Percentiles rank a stretch among this genome's conserved stretches.
Conservation (phyloP, 2,329 filamentous ascomycete species). For the Alternaria rosae region DNA sequence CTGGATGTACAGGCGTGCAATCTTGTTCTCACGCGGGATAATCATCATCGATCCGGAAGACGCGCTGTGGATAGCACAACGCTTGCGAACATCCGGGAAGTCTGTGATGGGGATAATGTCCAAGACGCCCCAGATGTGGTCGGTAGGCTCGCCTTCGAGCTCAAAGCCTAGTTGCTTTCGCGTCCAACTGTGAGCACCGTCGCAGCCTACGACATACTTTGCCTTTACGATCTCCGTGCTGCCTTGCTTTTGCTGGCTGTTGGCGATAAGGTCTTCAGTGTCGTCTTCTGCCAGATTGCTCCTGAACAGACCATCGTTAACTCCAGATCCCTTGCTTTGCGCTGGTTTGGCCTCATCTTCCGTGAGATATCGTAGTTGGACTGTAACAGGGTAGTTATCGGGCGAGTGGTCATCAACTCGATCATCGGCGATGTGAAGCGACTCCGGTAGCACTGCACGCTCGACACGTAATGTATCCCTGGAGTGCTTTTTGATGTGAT, state of each 20-base stretch:
- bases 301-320: conserved; percentile 64
- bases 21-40: conserved; percentile 68
- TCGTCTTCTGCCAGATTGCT: conserved; percentile 67
- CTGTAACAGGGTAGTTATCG: conserved; percentile 65
- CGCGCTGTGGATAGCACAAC: conserved; percentile 66
- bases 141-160: conserved; percentile 64
- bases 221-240: conserved; percentile 58
- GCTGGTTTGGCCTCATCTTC: conserved; percentile 65
- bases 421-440: conserved; percentile 62
- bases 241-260: conserved; percentile 46
- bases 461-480: conserved; percentile 63
- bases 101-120: conserved; percentile 63
- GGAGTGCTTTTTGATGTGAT: conserved; percentile 64
- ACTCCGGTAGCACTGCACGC: conserved; percentile 65
- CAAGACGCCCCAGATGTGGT: conserved; percentile 62
- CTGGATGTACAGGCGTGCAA: conserved; percentile 72
- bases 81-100: conserved; percentile 67
- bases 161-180: conserved; percentile 64
- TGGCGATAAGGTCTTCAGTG: conserved; percentile 60
- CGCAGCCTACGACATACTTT: conserved; percentile 72
- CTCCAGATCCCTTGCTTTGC: conserved; percentile 47
- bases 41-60: conserved; percentile 67
- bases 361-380: conserved; percentile 64
- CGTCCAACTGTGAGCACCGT: conserved; percentile 73
- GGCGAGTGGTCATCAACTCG: conserved; percentile 56